Base-by-base conservation (phyloP, 2,329 filamentous ascomycete species). In the Colletotrichum sojae region DNA sequence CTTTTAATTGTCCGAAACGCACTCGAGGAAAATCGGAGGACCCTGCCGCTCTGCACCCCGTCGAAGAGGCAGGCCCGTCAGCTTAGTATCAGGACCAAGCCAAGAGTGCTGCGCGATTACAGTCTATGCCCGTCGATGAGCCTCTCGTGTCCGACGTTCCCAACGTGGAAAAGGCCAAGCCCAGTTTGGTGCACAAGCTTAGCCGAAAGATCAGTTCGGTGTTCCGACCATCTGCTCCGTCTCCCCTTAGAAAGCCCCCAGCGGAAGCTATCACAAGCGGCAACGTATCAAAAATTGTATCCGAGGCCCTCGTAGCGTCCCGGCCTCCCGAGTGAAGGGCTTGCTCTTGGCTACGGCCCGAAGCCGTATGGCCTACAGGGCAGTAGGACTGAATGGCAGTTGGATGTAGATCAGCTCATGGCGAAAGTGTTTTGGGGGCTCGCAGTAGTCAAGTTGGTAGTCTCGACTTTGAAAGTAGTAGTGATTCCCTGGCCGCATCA, bases 201-300 rank as follows among this genome's bases (percentile, higher is more conserved):
- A 63, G 56, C 6, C 43, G 70, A 25, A 72, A 62, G 53, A 31
- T 71, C 1, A 71, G 63, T 18, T 70, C 68, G 9, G 70, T 63
- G 0, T 69, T 71, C 6, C 63, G 70, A 15, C 40, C 43, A 2
- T n/a, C 59, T 18, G n/a, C 18, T 1, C 25, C 10, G 31, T 8
- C 16, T 5, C 18, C 31, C 9, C n/a, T 36, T 20, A 56, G 48
- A 6, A 27, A 52, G 46, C 53, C 63, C 5, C 64, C 60, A 12
- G 56, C 57, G 20, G 27, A 52, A 18, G 63, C 53, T 4, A 53
- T 66, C 10, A 51, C 20, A 4, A 61, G 63, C 16, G 53, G 46
- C 2, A 49, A 57, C 6, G 9, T 58, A 8, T 52, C 22, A 9
- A 43, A 22, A 6, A 43, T 49, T 10, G 57, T 36, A 40, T 52